These are phyloP conservation scores for Phaeophleospora eucalypticola DNA, from an alignment of 2,329 filamentous ascomycete species.

Conservation along the genomic window DNA sequence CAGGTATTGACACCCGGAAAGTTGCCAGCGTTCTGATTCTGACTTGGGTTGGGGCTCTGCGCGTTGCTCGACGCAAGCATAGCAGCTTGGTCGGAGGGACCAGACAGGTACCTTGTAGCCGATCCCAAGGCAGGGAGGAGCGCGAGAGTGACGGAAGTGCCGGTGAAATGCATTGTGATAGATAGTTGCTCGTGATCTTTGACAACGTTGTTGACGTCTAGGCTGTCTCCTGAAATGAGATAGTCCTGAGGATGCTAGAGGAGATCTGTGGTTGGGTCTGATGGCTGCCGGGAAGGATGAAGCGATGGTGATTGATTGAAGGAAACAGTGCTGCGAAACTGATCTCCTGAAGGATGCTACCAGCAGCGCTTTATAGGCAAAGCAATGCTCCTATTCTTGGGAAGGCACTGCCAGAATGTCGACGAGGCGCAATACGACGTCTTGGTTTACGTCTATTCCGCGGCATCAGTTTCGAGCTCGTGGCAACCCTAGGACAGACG, in stretches of 20 bases:
- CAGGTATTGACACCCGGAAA: constrained; percentile 11
- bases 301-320: not conserved
- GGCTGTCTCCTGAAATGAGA: not conserved
- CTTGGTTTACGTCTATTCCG: not conserved
- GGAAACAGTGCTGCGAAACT: not conserved
- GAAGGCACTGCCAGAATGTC: not conserved
- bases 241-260: not conserved
- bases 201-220: too few species aligned
- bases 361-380: not conserved
- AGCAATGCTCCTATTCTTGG: not conserved
- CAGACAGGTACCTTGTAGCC: not conserved
- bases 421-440: not conserved
- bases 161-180: constrained; percentile 3
- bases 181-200: not conserved
- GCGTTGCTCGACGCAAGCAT: not conserved
- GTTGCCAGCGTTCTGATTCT: constrained; percentile 6
- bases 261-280: too few species aligned
- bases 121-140: constrained; percentile 2
- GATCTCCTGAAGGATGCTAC: not conserved
- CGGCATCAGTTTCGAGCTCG: not conserved
- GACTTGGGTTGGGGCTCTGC: not conserved
- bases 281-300: not conserved
- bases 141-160: not conserved
- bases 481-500: not conserved
- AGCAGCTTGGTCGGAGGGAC: not conserved